Conservation (phyloP, 495 filamentous ascomycete genomes). For the Cladorrhinum samala region DNA sequence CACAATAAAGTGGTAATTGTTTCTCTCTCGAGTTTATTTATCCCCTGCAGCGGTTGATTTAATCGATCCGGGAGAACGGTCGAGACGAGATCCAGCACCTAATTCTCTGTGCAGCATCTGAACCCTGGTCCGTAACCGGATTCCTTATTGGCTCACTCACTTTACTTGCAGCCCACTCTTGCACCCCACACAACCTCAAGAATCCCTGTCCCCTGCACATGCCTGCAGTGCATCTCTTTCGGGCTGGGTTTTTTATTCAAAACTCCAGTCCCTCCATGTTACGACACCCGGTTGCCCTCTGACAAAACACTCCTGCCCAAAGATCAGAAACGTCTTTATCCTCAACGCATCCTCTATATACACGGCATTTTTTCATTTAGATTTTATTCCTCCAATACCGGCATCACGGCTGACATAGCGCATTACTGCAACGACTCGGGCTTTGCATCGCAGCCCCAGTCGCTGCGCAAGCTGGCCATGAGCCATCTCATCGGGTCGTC, state of each 20-base stretch:
- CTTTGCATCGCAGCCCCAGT: slow-evolving; percentile 33
- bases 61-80: background rate
- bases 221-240: slow-evolving; percentile 3
- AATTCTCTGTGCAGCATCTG: slow-evolving; percentile 3
- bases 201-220: slow-evolving; percentile 6
- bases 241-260: slow-evolving; percentile 5
- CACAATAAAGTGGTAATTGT: background rate
- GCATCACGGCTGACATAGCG: slow-evolving; percentile 21
- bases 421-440: slow-evolving; percentile 19
- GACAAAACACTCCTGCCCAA: slow-evolving; percentile 9
- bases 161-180: background rate
- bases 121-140: slow-evolving; percentile 1
- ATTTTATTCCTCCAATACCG: slow-evolving; percentile 1
- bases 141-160: slow-evolving; percentile 17
- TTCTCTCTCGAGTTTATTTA: background rate
- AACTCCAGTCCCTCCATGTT: slow-evolving; percentile 19
- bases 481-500: slow-evolving; percentile 32
- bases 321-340: slow-evolving; percentile 14
- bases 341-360: slow-evolving; percentile 3
- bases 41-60: no score
- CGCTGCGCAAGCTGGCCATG: slow-evolving; percentile 48
- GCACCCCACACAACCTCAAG: slow-evolving; percentile 6
- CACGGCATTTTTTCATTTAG: background rate
- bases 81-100: background rate
- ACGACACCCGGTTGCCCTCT: slow-evolving; percentile 11